Percentiles rank a stretch among this genome's conserved stretches.
Conservation (phyloP, 2,329 filamentous ascomycete species). For the Aschersonia sp. region DNA sequence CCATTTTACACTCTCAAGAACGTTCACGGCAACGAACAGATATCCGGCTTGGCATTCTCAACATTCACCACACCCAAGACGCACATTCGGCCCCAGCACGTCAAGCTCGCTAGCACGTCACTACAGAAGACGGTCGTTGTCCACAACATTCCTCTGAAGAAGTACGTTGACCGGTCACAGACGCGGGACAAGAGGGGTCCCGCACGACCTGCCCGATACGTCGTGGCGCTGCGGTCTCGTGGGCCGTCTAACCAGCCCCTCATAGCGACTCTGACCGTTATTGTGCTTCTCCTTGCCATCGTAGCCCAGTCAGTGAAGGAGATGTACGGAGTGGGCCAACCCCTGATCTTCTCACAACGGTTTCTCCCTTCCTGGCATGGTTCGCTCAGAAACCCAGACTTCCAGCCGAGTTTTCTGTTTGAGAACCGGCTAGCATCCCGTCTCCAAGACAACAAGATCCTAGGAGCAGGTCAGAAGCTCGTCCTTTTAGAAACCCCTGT, state of each 20-base stretch:
- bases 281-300: slow-evolving; percentile 46
- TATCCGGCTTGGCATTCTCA: slow-evolving; percentile 45
- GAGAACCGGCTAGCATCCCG: slow-evolving; percentile 20
- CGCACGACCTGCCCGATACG: slow-evolving; percentile 48
- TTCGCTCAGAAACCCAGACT: slow-evolving; percentile 12
- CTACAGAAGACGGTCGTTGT: slow-evolving; percentile 68
- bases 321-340: slow-evolving; percentile 39
- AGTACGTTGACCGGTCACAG: slow-evolving; percentile 19
- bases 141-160: slow-evolving; percentile 59
- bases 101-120: slow-evolving; percentile 70
- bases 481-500: slow-evolving; percentile 17
- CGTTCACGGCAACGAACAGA: slow-evolving; percentile 37
- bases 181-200: slow-evolving; percentile 20
- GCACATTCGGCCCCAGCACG: slow-evolving; percentile 20
- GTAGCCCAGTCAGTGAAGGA: slow-evolving; percentile 52
- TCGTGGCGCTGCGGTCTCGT: slow-evolving; percentile 46
- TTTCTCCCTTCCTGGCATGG: slow-evolving; percentile 36
- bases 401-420: slow-evolving; percentile 12
- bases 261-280: slow-evolving; percentile 36
- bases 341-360: slow-evolving; percentile 38
- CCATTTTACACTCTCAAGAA: slow-evolving; percentile 36
- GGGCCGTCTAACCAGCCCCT: slow-evolving; percentile 35
- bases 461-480: slow-evolving; percentile 21
- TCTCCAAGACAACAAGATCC: slow-evolving; percentile 19
- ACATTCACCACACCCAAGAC: slow-evolving; percentile 38